Conservation (phyloP, 2,329 filamentous ascomycete genomes). For the Colletotrichum somersetense region DNA sequence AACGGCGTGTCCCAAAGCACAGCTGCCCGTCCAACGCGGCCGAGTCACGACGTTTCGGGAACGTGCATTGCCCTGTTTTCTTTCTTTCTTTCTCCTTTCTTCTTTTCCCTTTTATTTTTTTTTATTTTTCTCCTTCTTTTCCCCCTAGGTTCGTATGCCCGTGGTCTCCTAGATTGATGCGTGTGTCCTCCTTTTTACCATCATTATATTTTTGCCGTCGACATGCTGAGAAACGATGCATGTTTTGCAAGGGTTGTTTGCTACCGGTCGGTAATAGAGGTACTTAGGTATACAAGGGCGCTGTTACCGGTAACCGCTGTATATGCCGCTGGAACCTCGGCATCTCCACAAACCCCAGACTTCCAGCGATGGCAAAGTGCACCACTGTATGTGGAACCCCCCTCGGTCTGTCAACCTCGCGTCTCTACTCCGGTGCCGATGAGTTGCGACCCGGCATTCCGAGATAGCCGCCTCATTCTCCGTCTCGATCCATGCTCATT, state of each 20-base stretch:
- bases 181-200: neutral
- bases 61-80: neutral
- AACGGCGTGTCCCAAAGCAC: neutral
- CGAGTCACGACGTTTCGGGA: neutral
- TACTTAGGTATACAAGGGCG: too few relatives aligned
- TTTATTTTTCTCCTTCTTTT: neutral
- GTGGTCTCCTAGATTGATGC: neutral
- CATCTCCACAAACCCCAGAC: constrained; percentile 32
- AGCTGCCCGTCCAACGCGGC: constrained; percentile 5
- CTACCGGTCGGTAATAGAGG: too few relatives aligned
- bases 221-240: neutral
- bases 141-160: neutral
- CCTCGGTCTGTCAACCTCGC: constrained; percentile 7
- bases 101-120: too few relatives aligned
- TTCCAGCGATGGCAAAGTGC: neutral
- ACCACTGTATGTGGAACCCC: neutral
- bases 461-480: neutral
- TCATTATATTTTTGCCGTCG: neutral
- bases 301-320: constrained; percentile 15
- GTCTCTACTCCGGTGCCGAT: constrained; percentile 15
- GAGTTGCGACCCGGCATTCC: neutral
- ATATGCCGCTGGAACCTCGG: constrained; percentile 35
- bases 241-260: neutral
- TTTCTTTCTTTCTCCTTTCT: neutral
- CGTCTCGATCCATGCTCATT: neutral